Conservation (phyloP, 1,284 basidiomycete species). For the Thecaphora frezii region DNA sequence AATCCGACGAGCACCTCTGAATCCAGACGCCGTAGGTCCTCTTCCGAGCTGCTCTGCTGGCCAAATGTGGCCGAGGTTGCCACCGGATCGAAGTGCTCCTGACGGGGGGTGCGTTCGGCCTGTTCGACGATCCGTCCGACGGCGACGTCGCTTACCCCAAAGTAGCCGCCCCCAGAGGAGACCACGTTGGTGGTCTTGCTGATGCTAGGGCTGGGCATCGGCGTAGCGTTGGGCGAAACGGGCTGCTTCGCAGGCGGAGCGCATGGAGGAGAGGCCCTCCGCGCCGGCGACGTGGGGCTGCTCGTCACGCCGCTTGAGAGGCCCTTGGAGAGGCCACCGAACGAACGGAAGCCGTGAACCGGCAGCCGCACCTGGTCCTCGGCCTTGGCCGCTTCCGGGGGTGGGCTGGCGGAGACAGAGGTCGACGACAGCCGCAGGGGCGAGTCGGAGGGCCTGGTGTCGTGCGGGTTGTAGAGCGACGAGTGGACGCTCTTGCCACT, state of each 20-base stretch:
- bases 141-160: too few relatives aligned
- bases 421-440: neutral
- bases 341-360: slow-evolving; percentile 47
- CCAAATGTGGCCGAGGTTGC: too few relatives aligned
- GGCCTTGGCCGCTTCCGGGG: neutral
- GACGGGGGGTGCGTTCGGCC: too few relatives aligned
- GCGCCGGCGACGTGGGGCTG: slow-evolving; percentile 17
- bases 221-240: slow-evolving; percentile 42
- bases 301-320: slow-evolving; percentile 8
- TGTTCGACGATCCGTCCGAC: too few relatives aligned
- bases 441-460: too few relatives aligned
- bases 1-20: too few relatives aligned
- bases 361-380: slow-evolving; percentile 30
- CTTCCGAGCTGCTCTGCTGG: too few relatives aligned
- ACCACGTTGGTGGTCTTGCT: slow-evolving; percentile 12
- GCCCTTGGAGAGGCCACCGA: slow-evolving; percentile 38
- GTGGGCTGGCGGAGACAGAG: neutral
- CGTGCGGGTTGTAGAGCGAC: neutral
- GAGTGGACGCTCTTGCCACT: slow-evolving; percentile 15
- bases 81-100: too few relatives aligned
- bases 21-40: too few relatives aligned
- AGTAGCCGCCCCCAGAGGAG: too few relatives aligned
- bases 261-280: too few relatives aligned
- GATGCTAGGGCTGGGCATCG: slow-evolving; percentile 46
- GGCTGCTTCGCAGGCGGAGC: too few relatives aligned